phyloP scores from a whole-genome alignment of 805 yeast genomes.

The Ogataea trehaloabstinens region DNA sequence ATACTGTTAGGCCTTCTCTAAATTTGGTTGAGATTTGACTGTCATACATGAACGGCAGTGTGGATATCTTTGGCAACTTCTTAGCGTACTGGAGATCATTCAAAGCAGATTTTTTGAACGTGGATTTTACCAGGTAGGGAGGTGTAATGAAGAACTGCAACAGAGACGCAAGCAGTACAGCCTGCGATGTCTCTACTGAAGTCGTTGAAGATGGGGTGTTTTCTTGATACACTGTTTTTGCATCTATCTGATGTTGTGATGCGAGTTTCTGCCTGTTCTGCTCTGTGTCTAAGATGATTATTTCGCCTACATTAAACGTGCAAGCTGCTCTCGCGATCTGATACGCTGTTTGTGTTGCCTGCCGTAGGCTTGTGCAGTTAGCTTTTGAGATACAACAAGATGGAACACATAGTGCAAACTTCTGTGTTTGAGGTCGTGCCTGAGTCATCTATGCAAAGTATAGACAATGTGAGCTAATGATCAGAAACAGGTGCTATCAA shows the following conservation, averaged over 20 bases:
- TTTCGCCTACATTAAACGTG: slow-evolving; percentile 67
- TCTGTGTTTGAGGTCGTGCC: no score
- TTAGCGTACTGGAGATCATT: slow-evolving; percentile 60
- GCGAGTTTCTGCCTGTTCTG: background rate
- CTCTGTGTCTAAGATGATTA: slow-evolving; percentile 50
- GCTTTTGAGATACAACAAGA: slow-evolving; percentile 54
- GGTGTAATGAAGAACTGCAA: slow-evolving; percentile 85
- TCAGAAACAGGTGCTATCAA: no score
- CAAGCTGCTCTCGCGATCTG: slow-evolving; percentile 78
- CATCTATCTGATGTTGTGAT: slow-evolving; percentile 17
- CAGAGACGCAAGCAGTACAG: slow-evolving; percentile 61
- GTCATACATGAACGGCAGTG: slow-evolving; percentile 70
- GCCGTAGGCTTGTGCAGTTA: slow-evolving; percentile 65
- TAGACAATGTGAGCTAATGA: no score
- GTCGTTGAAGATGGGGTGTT: slow-evolving; percentile 12
- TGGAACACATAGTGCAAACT: slow-evolving; percentile 70
- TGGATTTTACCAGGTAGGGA: slow-evolving; percentile 65
- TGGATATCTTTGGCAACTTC: slow-evolving; percentile 67
- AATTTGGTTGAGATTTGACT: slow-evolving; percentile 36
- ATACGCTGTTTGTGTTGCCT: slow-evolving; percentile 68
- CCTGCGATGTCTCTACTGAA: slow-evolving; percentile 15
- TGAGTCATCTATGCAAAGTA: no score
- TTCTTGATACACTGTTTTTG: slow-evolving; percentile 34
- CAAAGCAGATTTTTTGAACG: slow-evolving; percentile 46
- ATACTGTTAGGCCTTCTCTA: slow-evolving; percentile 64